phyloP scores from a whole-genome alignment of 768 basidiomycete genomes.

The Mycena vulgaris region DNA sequence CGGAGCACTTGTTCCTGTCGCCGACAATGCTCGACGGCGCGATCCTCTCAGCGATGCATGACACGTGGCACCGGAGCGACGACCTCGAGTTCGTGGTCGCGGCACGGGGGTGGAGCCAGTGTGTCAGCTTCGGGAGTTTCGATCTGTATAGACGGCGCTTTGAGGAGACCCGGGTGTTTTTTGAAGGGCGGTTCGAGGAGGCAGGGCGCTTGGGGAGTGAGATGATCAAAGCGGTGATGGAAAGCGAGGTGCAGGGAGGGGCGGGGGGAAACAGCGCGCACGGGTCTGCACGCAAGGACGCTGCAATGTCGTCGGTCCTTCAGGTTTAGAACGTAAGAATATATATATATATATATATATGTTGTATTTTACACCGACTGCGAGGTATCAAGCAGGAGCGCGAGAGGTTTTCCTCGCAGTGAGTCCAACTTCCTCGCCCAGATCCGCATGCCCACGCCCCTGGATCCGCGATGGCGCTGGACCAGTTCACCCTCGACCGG shows the following conservation, averaged over 20 bases:
- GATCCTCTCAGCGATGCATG: constrained; percentile 80
- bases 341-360: no score
- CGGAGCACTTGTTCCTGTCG: constrained; percentile 92
- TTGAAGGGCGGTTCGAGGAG: constrained; percentile 89
- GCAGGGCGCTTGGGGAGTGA: constrained; percentile 83
- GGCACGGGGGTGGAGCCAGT: constrained; percentile 95
- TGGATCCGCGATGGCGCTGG: not conserved
- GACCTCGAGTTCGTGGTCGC: constrained; percentile 97
- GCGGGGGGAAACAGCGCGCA: no score
- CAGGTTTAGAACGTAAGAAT: no score
- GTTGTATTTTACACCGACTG: no score
- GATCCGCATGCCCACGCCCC: not conserved
- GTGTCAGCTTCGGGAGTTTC: constrained; percentile 92
- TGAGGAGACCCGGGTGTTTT: constrained; percentile 83
- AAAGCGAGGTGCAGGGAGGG: constrained; percentile 59
- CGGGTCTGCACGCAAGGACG: no score
- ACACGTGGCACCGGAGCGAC: constrained; percentile 86
- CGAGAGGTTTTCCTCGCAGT: not conserved
- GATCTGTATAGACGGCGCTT: constrained; percentile 89
- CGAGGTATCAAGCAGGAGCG: constrained; percentile 16
- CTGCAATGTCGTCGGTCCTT: no score
- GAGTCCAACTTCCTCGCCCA: constrained; percentile 18
- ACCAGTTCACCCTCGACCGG: constrained; percentile 34
- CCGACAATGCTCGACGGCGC: constrained; percentile 74
- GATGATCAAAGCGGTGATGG: constrained; percentile 91